Evolutionary conservation across 2,329 filamentous ascomycete species (phyloP), one percentile per base, ranked within the genome.

Genomic region (Curvularia sp.): DNA sequence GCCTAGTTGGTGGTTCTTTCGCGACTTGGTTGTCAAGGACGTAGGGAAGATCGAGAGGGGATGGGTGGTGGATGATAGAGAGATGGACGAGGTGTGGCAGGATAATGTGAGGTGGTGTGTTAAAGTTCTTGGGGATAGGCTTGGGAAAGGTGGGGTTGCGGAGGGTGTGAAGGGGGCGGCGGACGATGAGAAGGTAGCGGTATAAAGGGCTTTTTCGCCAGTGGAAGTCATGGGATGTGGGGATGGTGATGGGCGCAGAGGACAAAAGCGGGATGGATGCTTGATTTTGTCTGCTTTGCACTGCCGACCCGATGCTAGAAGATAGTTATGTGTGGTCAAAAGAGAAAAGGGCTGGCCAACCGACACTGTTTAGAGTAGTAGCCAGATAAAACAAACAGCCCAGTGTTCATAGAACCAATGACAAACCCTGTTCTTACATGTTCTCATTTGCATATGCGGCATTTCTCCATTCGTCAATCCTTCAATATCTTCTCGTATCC

Each of bases 1-100:
- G 28, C 64, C 68, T 0, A 64, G 60, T 2, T 70, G 68, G 68
- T 72, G 67, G 67, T 64, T 62, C 23, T 28, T 71, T 0, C 45
- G 60, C 4, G 50, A 55, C 1, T 19, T 28, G 12, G 47, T 32
- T 3, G 7, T 28, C 8, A 6, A 2, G 6, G 5, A 19, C 25
- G 3, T 15, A 1, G 3, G 0, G 23, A 21, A 9, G 5, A 15
- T 4, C 15, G 27, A 9, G 10, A 25, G n/a, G 32, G 15, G 30
- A 5, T 18, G 47, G n/a, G 1, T 30, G 12, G 23, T 64, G 1
- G 56, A 65, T 25, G 64, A 67, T 45, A 30, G 19, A 10, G 62
- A 58, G 7, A 65, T 61, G 63, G 25, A 52, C 18, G 28, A 3
- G 1, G 18, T n/a, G 5, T 67, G 60, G 60, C 3, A 19, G 28